Evolutionary conservation across 805 yeast species (phyloP).

Genomic region (Saccharomycopsis synnaedendra): DNA sequence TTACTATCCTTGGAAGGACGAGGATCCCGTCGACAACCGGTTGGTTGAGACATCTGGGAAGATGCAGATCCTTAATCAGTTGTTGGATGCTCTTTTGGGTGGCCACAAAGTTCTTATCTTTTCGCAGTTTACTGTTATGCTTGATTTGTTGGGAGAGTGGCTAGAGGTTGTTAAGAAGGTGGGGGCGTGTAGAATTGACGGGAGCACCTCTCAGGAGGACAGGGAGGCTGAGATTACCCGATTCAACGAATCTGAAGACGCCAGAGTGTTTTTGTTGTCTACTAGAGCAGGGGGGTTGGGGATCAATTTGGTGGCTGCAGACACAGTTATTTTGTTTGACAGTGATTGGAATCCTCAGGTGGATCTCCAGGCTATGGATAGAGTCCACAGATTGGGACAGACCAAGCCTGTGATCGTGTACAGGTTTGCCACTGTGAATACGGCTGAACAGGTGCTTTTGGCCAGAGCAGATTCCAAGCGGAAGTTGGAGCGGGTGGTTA

Average conservation of each 20-base stretch:
- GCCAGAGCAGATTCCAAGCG: slow-evolving; percentile 74
- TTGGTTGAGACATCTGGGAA: slow-evolving; percentile 59
- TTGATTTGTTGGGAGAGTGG: slow-evolving; percentile 77
- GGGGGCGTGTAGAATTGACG: slow-evolving; percentile 58
- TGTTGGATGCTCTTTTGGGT: slow-evolving; percentile 52
- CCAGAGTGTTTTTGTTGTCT: slow-evolving; percentile 57
- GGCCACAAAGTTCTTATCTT: slow-evolving; percentile 71
- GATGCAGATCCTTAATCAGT: slow-evolving; percentile 30
- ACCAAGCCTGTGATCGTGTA: slow-evolving; percentile 70
- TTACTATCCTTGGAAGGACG: slow-evolving; percentile 64
- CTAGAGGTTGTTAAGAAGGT: slow-evolving; percentile 34
- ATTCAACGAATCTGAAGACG: slow-evolving; percentile 31
- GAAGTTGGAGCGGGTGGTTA: slow-evolving; percentile 63
- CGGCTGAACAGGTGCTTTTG: slow-evolving; percentile 75
- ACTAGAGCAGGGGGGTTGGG: slow-evolving; percentile 96
- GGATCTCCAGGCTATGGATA: slow-evolving; percentile 91
- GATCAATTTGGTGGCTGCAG: slow-evolving; percentile 75
- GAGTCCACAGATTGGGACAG: slow-evolving; percentile 93
- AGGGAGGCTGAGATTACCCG: slow-evolving; percentile 51
- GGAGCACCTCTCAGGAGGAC: slow-evolving; percentile 52
- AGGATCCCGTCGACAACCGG: slow-evolving; percentile 27
- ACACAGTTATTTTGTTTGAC: slow-evolving; percentile 81
- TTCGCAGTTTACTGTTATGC: slow-evolving; percentile 73
- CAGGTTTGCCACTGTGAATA: slow-evolving; percentile 63
- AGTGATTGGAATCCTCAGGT: slow-evolving; percentile 98